Conservation (phyloP, 2,329 filamentous ascomycete genomes). For the Myrmaecium sp. region DNA sequence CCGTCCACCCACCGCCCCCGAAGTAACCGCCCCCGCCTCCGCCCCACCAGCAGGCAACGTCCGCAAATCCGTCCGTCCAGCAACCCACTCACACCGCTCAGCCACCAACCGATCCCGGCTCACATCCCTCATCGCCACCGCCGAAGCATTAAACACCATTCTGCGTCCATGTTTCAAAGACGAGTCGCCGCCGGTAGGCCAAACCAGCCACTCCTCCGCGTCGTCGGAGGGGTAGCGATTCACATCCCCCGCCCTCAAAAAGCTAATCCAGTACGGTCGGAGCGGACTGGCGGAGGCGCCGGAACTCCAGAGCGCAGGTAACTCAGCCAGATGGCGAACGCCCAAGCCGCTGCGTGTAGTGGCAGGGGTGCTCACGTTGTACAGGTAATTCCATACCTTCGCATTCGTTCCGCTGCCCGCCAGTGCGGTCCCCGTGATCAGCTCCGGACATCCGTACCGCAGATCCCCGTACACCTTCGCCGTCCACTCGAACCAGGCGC, state of each 20-base stretch:
- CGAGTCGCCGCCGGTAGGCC: too few species aligned
- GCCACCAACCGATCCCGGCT: too few species aligned
- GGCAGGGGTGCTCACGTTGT: conserved; percentile 44
- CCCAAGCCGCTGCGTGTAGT: conserved; percentile 39
- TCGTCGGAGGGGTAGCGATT: conserved; percentile 40
- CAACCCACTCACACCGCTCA: too few species aligned
- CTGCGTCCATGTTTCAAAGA: too few species aligned
- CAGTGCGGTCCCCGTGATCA: conserved; percentile 35
- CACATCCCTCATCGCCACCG: too few species aligned
- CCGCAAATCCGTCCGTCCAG: too few species aligned
- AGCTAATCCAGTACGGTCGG: conserved; percentile 59
- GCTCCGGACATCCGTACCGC: conserved; percentile 46
- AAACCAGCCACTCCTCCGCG: too few species aligned
- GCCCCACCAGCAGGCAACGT: too few species aligned
- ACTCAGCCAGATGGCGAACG: conserved; percentile 50
- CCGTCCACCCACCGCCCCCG: too few species aligned
- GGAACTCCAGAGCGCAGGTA: conserved; percentile 44
- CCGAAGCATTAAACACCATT: too few species aligned
- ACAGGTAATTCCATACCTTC: conserved; percentile 63
- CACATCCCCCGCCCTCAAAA: conserved; percentile 49
- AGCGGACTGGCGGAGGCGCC: conserved; percentile 38
- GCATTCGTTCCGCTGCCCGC: conserved; percentile 25
- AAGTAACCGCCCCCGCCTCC: too few species aligned
- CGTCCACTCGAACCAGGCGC: conserved; percentile 38
- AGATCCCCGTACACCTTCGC: conserved; percentile 46